phyloP scores from a whole-genome alignment of 176 grass and related monocot species.

The Elymus sibiricus region DNA sequence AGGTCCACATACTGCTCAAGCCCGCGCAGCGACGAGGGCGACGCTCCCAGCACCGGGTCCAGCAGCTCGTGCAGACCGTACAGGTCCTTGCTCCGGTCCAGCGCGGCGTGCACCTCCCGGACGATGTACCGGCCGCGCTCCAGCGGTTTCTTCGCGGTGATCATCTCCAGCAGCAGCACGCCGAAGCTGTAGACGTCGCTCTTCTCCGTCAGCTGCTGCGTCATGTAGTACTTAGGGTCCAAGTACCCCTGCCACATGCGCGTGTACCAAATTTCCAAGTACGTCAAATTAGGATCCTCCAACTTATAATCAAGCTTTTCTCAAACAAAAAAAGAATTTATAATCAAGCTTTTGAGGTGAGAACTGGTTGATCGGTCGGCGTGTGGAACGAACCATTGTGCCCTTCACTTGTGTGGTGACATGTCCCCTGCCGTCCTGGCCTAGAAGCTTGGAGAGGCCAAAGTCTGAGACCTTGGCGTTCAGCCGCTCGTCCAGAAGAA shows the following conservation, averaged over 20 bases:
- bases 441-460: constrained; percentile 73
- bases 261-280: neutral
- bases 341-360: no score
- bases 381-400: constrained; percentile 57
- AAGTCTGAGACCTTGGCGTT: constrained; percentile 86
- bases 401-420: constrained; percentile 80
- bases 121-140: constrained; percentile 63
- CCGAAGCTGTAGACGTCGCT: constrained; percentile 91
- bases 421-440: constrained; percentile 28
- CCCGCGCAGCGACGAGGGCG: constrained; percentile 26
- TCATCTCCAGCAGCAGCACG: constrained; percentile 70
- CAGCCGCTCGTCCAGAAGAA: constrained; percentile 71
- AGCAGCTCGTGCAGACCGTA: constrained; percentile 52
- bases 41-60: constrained; percentile 35
- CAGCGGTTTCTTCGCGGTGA: constrained; percentile 62
- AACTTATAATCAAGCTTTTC: neutral
- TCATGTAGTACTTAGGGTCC: constrained; percentile 90
- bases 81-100: constrained; percentile 52
- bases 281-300: neutral
- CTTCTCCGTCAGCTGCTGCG: constrained; percentile 69
- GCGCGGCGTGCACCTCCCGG: constrained; percentile 39
- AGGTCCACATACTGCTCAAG: constrained; percentile 56
- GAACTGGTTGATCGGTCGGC: neutral
- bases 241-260: constrained; percentile 56
- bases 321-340: no score